Conservation (phyloP, 2,329 filamentous ascomycete genomes). For the Alternaria triticimaculans region DNA sequence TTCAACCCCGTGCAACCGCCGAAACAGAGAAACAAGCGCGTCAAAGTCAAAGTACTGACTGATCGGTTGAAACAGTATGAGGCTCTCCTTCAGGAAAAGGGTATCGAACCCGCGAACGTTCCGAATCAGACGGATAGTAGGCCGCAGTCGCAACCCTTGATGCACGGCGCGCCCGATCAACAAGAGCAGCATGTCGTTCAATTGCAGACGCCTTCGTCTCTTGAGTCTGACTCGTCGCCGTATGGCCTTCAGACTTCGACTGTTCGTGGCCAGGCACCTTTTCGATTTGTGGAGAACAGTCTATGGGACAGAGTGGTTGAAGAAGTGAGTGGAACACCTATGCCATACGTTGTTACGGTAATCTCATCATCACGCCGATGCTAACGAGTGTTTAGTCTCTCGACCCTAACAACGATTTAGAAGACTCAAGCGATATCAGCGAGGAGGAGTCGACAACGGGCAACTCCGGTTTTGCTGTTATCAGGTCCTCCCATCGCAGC, state of each 20-base stretch:
- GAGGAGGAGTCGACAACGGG: conserved; percentile 65
- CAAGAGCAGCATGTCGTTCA: conserved; percentile 14
- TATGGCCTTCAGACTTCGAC: neutral
- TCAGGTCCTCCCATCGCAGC: conserved; percentile 47
- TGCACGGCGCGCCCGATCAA: neutral
- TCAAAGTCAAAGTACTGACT: conserved; percentile 17
- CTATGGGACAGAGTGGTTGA: neutral
- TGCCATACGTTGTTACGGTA: neutral
- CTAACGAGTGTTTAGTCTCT: neutral
- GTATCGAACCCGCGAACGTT: neutral
- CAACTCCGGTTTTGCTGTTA: conserved; percentile 54
- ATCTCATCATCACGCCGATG: neutral
- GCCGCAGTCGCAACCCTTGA: neutral
- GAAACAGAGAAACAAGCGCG: conserved; percentile 5
- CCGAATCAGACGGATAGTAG: neutral
- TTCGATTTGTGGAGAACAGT: neutral
- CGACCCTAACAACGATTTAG: conserved; percentile 51
- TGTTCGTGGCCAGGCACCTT: neutral
- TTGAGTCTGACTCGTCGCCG: neutral
- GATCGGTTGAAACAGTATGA: conserved; percentile 33
- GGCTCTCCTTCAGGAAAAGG: conserved; percentile 27
- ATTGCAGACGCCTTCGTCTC: neutral
- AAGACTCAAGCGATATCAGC: conserved; percentile 64
- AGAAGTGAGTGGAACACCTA: neutral
- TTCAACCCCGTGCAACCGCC: conserved; percentile 16